These are phyloP conservation scores for Lasiodiplodia gonubiensis DNA, from an alignment of 2,329 filamentous ascomycete species.

Conservation along the genomic window DNA sequence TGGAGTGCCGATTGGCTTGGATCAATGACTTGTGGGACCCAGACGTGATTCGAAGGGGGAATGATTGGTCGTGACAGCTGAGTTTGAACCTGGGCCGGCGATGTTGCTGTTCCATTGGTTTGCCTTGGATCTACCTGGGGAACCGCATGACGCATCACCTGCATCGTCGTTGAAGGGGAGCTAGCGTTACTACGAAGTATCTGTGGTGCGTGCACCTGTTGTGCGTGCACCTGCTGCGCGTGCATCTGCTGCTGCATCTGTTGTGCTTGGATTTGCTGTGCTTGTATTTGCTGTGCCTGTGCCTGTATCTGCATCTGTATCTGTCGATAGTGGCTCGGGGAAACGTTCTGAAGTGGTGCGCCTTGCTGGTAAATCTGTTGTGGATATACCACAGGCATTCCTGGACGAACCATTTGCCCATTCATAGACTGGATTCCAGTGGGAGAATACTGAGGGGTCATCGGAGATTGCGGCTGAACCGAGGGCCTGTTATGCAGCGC, in stretches of 20 bases:
- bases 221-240: too few relatives aligned
- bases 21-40: conserved; percentile 33
- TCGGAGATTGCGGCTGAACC: background rate
- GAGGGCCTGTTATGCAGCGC: background rate
- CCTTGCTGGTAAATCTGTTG: background rate
- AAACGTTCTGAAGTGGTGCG: background rate
- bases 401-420: background rate
- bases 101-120: background rate
- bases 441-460: background rate
- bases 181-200: conserved; percentile 9
- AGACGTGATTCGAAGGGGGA: conserved; percentile 41
- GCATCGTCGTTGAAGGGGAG: background rate
- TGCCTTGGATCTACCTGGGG: background rate
- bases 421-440: background rate
- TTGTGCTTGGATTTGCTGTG: too few relatives aligned
- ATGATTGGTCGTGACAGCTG: conserved; percentile 36
- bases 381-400: background rate
- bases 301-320: background rate
- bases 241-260: too few relatives aligned
- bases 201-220: background rate
- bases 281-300: too few relatives aligned
- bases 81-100: background rate
- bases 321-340: background rate
- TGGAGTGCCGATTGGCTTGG: conserved; percentile 60
- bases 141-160: background rate